These are phyloP conservation scores for Myxozyma melibiosi DNA, from an alignment of 805 yeast species.

Conservation along the genomic window DNA sequence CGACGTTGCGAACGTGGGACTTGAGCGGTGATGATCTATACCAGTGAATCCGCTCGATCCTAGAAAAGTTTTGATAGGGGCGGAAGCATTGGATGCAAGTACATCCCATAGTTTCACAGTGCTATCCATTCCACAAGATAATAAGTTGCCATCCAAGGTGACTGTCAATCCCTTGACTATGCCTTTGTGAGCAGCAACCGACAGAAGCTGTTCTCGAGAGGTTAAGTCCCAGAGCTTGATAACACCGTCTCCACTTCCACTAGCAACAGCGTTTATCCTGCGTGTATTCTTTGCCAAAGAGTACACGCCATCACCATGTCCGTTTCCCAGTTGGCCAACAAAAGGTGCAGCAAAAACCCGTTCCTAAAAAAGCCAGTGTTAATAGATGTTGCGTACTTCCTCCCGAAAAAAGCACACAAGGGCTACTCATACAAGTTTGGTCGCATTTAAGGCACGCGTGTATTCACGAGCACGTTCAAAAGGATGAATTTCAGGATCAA, in stretches of 20 bases:
- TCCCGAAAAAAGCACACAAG: not conserved
- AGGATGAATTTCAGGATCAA: conserved; percentile 93
- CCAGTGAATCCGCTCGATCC: conserved; percentile 85
- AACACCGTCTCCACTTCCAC: conserved; percentile 95
- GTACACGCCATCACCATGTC: conserved; percentile 94
- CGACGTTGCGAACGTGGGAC: conserved; percentile 81
- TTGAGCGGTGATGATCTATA: conserved; percentile 80
- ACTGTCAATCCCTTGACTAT: conserved; percentile 83
- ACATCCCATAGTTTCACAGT: conserved; percentile 88
- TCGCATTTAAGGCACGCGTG: conserved; percentile 90
- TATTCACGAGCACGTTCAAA: conserved; percentile 97
- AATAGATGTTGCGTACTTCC: not conserved
- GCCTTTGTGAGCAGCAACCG: conserved; percentile 88
- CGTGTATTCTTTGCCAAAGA: conserved; percentile 76
- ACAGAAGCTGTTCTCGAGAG: conserved; percentile 69
- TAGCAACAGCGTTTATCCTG: conserved; percentile 72
- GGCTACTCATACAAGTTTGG: conserved; percentile 63
- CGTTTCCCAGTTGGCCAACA: conserved; percentile 89
- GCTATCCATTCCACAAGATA: conserved; percentile 90
- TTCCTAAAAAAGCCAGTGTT: conserved; percentile 39
- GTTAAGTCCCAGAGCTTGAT: conserved; percentile 92
- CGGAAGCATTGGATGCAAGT: conserved; percentile 39
- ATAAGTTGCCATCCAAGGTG: conserved; percentile 61
- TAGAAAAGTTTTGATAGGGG: conserved; percentile 73
- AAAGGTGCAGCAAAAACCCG: conserved; percentile 98